Evolutionary conservation across 2,329 filamentous ascomycete species (phyloP).

Genomic region (Alternaria hordeiaustralica): DNA sequence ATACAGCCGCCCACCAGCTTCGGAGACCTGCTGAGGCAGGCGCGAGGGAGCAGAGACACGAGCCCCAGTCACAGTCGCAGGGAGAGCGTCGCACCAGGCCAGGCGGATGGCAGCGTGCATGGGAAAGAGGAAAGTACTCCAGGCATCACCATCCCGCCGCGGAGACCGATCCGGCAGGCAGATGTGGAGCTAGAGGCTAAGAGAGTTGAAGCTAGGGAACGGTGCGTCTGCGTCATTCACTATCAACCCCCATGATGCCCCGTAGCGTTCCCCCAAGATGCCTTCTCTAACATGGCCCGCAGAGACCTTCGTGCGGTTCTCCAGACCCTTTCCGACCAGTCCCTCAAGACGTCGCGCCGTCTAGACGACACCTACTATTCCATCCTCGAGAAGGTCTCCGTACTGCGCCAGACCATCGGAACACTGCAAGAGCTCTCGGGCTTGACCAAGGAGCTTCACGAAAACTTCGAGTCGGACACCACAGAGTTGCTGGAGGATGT

Average conservation of each 20-base stretch:
- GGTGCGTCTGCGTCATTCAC: constrained; percentile 33
- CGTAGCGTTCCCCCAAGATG: neutral
- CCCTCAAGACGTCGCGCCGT: constrained; percentile 66
- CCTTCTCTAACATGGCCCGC: constrained; percentile 22
- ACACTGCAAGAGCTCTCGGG: constrained; percentile 71
- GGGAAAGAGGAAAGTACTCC: constrained; percentile 12
- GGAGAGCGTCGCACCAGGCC: constrained; percentile 29
- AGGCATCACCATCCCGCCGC: constrained; percentile 23
- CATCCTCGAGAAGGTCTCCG: constrained; percentile 71
- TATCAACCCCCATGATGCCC: neutral
- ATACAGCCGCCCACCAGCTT: constrained; percentile 54
- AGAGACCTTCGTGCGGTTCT: constrained; percentile 52
- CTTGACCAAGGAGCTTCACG: constrained; percentile 64
- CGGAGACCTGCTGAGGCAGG: constrained; percentile 51
- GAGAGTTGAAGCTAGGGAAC: constrained; percentile 45
- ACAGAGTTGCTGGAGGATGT: constrained; percentile 67
- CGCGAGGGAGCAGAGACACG: constrained; percentile 38
- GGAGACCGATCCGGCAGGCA: constrained; percentile 44
- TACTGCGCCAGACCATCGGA: constrained; percentile 68
- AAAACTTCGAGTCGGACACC: constrained; percentile 66
- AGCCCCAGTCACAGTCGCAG: constrained; percentile 41
- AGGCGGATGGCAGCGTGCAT: constrained; percentile 12
- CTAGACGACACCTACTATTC: constrained; percentile 79
- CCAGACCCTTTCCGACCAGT: constrained; percentile 62
- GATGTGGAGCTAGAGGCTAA: constrained; percentile 49